These are phyloP conservation scores for Penicillium sp. DNA, from an alignment of 2,329 filamentous ascomycete species.

Conservation along the genomic window DNA sequence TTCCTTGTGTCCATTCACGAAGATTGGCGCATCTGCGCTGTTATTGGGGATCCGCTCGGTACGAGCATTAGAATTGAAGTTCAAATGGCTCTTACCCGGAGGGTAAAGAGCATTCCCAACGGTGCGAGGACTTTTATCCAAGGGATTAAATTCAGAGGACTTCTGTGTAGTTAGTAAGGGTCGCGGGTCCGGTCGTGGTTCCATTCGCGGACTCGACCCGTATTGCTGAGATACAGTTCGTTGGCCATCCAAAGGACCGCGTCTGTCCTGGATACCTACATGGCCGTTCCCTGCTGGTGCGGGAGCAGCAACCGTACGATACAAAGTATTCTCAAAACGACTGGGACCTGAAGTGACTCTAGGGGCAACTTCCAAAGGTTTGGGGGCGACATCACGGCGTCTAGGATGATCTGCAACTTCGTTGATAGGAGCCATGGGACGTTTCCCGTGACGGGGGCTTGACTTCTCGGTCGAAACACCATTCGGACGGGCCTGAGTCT, in stretches of 20 bases:
- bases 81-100: constrained; percentile 26
- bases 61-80: constrained; percentile 23
- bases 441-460: constrained; percentile 22
- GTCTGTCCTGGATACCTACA: constrained; percentile 19
- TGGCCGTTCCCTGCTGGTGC: constrained; percentile 10
- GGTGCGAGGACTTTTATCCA: constrained; percentile 22
- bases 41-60: constrained; percentile 23
- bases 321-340: constrained; percentile 16
- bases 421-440: constrained; percentile 19
- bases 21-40: constrained; percentile 33
- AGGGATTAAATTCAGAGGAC: constrained; percentile 24
- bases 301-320: constrained; percentile 11
- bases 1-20: constrained; percentile 36
- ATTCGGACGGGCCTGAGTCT: constrained; percentile 14
- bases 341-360: constrained; percentile 18
- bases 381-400: constrained; percentile 13
- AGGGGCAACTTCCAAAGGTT: constrained; percentile 17
- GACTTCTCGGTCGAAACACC: constrained; percentile 15
- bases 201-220: constrained; percentile 13
- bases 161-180: constrained; percentile 32
- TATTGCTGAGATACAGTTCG: constrained; percentile 8
- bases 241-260: constrained; percentile 14
- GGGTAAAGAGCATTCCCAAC: constrained; percentile 26
- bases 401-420: constrained; percentile 19
- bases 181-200: no score